A percentile compares a stretch with the other conserved stretches of the same genome.
Evolutionary conservation across 495 filamentous ascomycete genomes (phyloP).

Genomic region (Penicillium antarcticum): DNA sequence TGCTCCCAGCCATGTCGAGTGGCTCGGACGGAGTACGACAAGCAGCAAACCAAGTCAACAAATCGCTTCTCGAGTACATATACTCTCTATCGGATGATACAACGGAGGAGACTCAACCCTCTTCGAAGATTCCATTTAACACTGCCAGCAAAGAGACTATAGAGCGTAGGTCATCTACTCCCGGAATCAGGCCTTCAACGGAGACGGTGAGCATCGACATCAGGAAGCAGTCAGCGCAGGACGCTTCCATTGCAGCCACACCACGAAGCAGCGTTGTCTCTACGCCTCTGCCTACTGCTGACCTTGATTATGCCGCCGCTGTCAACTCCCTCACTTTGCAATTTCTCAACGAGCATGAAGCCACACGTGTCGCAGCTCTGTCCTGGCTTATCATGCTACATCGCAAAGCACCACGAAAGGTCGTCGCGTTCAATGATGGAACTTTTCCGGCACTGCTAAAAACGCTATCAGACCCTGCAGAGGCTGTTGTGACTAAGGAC

Average conservation of each 20-base stretch:
- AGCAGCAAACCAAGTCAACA: constrained; percentile 85
- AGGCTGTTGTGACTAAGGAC: constrained; percentile 94
- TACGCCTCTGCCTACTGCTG: constrained; percentile 46
- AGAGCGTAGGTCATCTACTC: constrained; percentile 53
- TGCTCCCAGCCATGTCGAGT: constrained; percentile 92
- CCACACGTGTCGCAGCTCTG: constrained; percentile 86
- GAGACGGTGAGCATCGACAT: constrained; percentile 29
- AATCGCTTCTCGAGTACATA: constrained; percentile 85
- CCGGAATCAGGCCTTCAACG: constrained; percentile 38
- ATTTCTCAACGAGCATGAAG: constrained; percentile 95
- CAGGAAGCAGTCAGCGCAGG: constrained; percentile 32
- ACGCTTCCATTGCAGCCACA: constrained; percentile 43
- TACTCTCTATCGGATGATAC: constrained; percentile 82
- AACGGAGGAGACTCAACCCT: constrained; percentile 36
- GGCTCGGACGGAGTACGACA: constrained; percentile 83
- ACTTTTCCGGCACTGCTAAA: constrained; percentile 96
- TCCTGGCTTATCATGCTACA: constrained; percentile 98
- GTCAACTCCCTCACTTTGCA: constrained; percentile 91
- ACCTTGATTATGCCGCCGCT: constrained; percentile 96
- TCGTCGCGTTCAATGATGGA: constrained; percentile 93
- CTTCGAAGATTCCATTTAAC: constrained; percentile 36
- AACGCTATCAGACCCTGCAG: constrained; percentile 91
- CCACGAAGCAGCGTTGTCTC: constrained; percentile 42
- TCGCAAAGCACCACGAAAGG: constrained; percentile 87
- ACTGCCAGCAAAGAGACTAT: constrained; percentile 47